Base-by-base conservation (phyloP, 129 eudicot species). In the Flaveria ramosissima region DNA sequence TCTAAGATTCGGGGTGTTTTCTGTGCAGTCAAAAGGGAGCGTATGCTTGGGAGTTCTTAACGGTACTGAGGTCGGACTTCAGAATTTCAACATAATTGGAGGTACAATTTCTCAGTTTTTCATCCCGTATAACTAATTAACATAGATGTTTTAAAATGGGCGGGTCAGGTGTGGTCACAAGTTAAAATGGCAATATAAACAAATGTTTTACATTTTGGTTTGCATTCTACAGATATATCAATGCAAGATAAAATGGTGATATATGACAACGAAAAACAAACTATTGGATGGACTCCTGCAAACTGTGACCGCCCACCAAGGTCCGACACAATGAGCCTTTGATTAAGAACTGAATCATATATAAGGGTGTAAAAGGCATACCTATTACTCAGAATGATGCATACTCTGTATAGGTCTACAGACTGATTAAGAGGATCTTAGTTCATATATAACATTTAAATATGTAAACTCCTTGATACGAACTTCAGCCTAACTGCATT, bases 241-340 rank as follows among this genome's bases (percentile, higher is more conserved):
- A 88, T 93, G 97, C 97, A 91, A 77, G 98, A 93, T 71, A 93
- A 89, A 78, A 84, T 93, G 98, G 85, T 93, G 84, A 83, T 93
- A 48, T 93, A 93, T 61, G 97, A 93, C 83, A 93, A 93, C 15
- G 98, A 87, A 83, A 90, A 85, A 76, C 83, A 85, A 80, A 73
- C 77, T 11, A 93, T 93, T 16, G 98, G 98, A 76, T 93, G 98
- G 98, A 83, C 72, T 47, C 81, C 92, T 12, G 89, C 97, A 48
- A 85, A 87, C 68, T 93, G 98, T 67, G 96, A 93, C 36, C 83
- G 71, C 41, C 77, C 79, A 48, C 97, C 96, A 0, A 85, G 61
- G 57, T 72, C 86, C 57, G 80, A 76, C 60, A 23, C 80, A 16
- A 20, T n/a, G 56, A 72, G 23, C 73, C 52, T 83, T 11, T 84